Percentiles rank a stretch among this genome's conserved stretches.
Conservation (phyloP, 345 rosid species). For the Lumnitzera littorea region DNA sequence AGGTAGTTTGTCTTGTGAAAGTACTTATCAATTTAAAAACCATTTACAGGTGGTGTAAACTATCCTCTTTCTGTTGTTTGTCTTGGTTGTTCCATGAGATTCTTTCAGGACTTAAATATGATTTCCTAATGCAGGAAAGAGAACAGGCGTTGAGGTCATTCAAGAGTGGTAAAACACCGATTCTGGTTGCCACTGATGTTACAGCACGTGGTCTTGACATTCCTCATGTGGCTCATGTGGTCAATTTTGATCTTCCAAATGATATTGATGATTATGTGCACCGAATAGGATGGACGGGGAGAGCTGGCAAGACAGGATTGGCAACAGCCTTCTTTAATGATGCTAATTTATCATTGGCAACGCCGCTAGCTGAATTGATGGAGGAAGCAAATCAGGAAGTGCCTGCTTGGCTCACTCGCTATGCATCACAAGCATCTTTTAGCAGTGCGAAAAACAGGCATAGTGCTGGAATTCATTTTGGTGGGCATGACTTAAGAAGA, state of each 20-base stretch:
- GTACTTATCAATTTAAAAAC: no score
- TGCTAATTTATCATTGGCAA: constrained; percentile 33
- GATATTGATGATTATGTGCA: constrained; percentile 61
- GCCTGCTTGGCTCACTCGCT: constrained; percentile 42
- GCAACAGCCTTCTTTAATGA: constrained; percentile 61
- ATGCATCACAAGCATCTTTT: constrained; percentile 27
- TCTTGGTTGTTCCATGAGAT: no score
- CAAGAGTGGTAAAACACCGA: constrained; percentile 49
- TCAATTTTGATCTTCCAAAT: constrained; percentile 58
- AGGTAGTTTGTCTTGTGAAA: no score
- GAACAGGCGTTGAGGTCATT: constrained; percentile 48
- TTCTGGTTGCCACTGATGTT: constrained; percentile 50
- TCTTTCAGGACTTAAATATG: no score
- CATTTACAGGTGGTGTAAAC: no score
- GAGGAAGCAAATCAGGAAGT: constrained; percentile 55
- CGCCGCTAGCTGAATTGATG: constrained; percentile 41
- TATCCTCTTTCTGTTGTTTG: no score
- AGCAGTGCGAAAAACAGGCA: constrained; percentile 35
- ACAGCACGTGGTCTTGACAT: constrained; percentile 62
- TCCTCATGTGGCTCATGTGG: constrained; percentile 53
- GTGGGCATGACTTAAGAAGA: constrained; percentile 46
- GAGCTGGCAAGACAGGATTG: constrained; percentile 50
- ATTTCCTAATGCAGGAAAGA: constrained; percentile 36
- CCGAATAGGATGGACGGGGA: constrained; percentile 50
- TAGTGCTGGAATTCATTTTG: constrained; percentile 36